Conservation (phyloP, 176 grass and related monocot genomes). For the Raddia distichophylla region DNA sequence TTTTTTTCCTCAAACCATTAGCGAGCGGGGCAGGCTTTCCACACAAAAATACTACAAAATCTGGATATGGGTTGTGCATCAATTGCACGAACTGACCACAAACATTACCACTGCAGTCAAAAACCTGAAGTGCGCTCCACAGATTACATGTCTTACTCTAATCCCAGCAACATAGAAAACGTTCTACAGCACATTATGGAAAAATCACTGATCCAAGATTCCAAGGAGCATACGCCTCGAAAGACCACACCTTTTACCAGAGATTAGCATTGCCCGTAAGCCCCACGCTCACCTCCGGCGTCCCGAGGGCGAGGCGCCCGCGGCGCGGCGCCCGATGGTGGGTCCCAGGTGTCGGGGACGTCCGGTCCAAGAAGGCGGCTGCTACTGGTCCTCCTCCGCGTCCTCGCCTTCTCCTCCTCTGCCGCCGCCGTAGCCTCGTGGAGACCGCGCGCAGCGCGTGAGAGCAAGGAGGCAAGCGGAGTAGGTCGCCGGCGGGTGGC, state of each 20-base stretch:
- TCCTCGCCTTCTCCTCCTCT: slow-evolving; percentile 8
- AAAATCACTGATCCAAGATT: not conserved
- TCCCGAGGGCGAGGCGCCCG: not conserved
- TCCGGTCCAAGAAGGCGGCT: slow-evolving; percentile 72
- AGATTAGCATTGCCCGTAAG: slow-evolving; percentile 17
- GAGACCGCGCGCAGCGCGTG: slow-evolving; percentile 10
- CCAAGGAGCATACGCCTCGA: not conserved
- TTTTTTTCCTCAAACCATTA: not conserved
- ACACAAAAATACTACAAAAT: slow-evolving; percentile 15
- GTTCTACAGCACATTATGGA: not conserved
- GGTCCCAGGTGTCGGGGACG: slow-evolving; percentile 70
- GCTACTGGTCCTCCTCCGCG: slow-evolving; percentile 42
- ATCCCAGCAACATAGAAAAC: not conserved
- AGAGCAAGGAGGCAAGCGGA: not conserved
- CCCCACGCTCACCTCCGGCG: slow-evolving; percentile 26
- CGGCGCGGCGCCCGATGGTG: not conserved
- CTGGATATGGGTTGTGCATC: not conserved
- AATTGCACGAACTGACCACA: slow-evolving; percentile 13
- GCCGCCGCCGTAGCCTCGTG: slow-evolving; percentile 25
- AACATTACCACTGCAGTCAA: not conserved
- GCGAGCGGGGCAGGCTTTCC: not conserved
- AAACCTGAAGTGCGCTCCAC: not conserved
- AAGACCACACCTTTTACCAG: slow-evolving; percentile 7
- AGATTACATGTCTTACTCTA: not conserved
- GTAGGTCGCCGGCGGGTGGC: not conserved